Conservation (phyloP, 768 basidiomycete species). For the Mycena galericulata region DNA sequence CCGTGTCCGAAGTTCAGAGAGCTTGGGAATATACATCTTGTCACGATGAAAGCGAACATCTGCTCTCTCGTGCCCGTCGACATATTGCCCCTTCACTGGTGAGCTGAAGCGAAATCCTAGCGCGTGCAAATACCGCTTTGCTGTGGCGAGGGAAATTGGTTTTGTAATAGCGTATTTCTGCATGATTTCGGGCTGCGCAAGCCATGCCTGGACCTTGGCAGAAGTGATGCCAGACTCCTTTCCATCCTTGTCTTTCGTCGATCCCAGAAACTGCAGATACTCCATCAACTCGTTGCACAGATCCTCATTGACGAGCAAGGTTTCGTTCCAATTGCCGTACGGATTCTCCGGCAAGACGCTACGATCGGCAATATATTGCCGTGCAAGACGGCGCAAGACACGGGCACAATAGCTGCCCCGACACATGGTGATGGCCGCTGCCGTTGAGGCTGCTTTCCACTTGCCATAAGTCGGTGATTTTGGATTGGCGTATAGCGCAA, state of each 20-base stretch:
- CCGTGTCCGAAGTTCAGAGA: conserved; percentile 17
- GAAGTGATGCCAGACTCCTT: conserved; percentile 36
- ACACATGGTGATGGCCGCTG: not conserved
- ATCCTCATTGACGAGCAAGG: not conserved
- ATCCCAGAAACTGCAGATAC: not conserved
- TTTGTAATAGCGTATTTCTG: conserved; percentile 29
- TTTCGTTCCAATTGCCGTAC: conserved; percentile 6
- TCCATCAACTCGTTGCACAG: not conserved
- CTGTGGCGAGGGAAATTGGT: conserved; percentile 37
- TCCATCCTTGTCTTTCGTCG: conserved; percentile 18
- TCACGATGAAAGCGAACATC: conserved; percentile 46
- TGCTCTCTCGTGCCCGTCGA: conserved; percentile 43
- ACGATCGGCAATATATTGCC: not conserved
- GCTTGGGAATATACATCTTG: conserved; percentile 35
- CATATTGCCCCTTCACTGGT: conserved; percentile 40
- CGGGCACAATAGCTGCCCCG: not conserved
- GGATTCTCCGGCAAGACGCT: not conserved
- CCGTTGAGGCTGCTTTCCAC: conserved; percentile 1
- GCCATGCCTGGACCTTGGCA: conserved; percentile 33
- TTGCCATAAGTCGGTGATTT: not conserved
- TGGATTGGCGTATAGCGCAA: not conserved
- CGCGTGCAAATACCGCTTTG: conserved; percentile 40
- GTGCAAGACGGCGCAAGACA: not conserved
- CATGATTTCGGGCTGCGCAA: conserved; percentile 11
- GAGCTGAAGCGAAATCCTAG: conserved; percentile 32